Percentiles rank a stretch among this genome's conserved stretches.
Evolutionary conservation across 352 stramenopile genomes (phyloP).

Genomic region (Pythium utonaiense): DNA sequence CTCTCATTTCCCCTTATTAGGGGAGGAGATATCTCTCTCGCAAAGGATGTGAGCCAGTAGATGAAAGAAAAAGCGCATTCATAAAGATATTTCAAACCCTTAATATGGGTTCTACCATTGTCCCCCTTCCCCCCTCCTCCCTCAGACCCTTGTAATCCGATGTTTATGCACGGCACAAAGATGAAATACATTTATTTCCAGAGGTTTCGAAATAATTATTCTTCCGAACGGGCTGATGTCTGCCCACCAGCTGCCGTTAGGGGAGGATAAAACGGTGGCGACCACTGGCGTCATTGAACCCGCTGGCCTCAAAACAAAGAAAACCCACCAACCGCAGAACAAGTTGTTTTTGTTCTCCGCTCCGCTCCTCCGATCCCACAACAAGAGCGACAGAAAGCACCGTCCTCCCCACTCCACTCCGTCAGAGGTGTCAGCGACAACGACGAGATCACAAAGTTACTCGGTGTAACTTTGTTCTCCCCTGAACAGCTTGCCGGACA

Average conservation of each 20-base stretch:
- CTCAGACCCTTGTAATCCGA: not conserved
- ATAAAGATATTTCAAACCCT: not conserved
- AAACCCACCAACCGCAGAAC: not conserved
- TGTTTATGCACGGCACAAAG: not conserved
- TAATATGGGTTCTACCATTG: not conserved
- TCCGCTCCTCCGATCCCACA: not conserved
- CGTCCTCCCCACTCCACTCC: not conserved
- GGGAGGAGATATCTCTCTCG: not conserved
- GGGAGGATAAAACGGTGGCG: not conserved
- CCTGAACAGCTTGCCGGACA: not conserved
- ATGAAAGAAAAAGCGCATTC: not conserved
- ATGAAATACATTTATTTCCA: conserved; percentile 4
- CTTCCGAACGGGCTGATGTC: not conserved
- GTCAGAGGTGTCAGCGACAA: not conserved
- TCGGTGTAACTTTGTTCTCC: conserved; percentile 2
- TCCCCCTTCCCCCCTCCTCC: not conserved
- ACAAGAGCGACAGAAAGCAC: not conserved
- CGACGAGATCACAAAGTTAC: not conserved
- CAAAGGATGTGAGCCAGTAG: not conserved
- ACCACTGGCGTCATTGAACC: not conserved
- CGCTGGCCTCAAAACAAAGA: not conserved
- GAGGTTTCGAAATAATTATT: conserved; percentile 11
- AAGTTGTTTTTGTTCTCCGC: not conserved
- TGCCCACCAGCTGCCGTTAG: not conserved
- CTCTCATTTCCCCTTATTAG: not conserved